These are phyloP conservation scores for Ormosia emarginata DNA, from an alignment of 306 rosid genomes.

Conservation along the genomic window DNA sequence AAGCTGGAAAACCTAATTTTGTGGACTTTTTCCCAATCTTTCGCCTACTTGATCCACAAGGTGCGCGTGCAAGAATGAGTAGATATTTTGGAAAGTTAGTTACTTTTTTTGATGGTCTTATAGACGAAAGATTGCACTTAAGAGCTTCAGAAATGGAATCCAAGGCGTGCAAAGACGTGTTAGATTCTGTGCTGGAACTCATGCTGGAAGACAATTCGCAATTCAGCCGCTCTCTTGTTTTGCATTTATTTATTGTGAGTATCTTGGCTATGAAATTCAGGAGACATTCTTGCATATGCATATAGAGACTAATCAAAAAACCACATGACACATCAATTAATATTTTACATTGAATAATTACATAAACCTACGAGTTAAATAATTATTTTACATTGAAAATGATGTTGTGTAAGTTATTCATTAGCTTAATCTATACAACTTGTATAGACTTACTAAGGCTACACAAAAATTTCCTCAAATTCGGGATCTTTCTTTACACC, in stretches of 20 bases:
- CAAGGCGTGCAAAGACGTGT: neutral
- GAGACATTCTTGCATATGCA: too few relatives aligned
- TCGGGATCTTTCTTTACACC: too few relatives aligned
- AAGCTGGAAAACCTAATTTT: slow-evolving; percentile 16
- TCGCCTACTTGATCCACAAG: neutral
- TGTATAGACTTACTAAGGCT: too few relatives aligned
- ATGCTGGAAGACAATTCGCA: neutral
- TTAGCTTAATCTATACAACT: too few relatives aligned
- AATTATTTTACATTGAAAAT: too few relatives aligned
- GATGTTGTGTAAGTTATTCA: too few relatives aligned
- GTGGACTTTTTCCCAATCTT: slow-evolving; percentile 17
- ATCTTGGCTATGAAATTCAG: too few relatives aligned
- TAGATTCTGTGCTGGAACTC: slow-evolving; percentile 3
- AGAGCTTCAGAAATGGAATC: neutral
- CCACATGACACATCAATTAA: too few relatives aligned
- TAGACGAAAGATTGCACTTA: neutral
- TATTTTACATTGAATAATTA: too few relatives aligned
- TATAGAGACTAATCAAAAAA: too few relatives aligned
- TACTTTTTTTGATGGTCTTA: neutral
- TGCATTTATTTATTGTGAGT: slow-evolving; percentile 2
- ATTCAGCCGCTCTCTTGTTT: neutral
- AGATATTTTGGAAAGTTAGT: neutral
- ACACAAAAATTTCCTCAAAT: too few relatives aligned
- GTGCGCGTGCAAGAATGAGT: neutral
- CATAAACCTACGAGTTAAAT: too few relatives aligned